Percentiles rank a stretch among this genome's conserved stretches.
phyloP scores from a whole-genome alignment of 1,284 basidiomycete species.

The Trametes versicolor region DNA sequence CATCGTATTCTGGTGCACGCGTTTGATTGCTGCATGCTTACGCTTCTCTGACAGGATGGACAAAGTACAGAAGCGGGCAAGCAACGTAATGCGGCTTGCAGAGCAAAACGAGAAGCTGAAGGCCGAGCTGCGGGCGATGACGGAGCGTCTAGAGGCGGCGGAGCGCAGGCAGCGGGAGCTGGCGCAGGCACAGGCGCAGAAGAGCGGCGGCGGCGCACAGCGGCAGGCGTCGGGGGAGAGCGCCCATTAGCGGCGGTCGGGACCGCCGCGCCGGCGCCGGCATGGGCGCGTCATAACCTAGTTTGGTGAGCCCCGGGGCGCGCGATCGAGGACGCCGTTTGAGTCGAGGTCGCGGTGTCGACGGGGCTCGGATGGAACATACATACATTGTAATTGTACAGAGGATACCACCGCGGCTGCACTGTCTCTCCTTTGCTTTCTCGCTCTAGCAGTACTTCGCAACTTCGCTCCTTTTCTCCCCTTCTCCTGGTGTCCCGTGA shows the following conservation, averaged over 20 bases:
- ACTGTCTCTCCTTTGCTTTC: slow-evolving; percentile 15
- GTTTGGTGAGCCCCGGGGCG: slow-evolving; percentile 13
- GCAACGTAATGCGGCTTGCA: slow-evolving; percentile 77
- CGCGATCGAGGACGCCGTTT: not conserved
- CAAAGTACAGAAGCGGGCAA: slow-evolving; percentile 77
- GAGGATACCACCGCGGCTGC: slow-evolving; percentile 27
- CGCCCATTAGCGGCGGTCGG: slow-evolving; percentile 14
- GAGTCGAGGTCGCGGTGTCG: not conserved
- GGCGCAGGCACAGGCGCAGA: slow-evolving; percentile 37
- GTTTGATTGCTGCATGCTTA: slow-evolving; percentile 5
- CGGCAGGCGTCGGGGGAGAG: slow-evolving; percentile 19
- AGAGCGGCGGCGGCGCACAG: slow-evolving; percentile 7
- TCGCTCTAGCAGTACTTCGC: not conserved
- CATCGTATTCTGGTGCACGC: not conserved
- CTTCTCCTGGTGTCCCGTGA: not conserved
- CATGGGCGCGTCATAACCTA: slow-evolving; percentile 16
- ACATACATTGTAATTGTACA: slow-evolving; percentile 32
- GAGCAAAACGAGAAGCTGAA: slow-evolving; percentile 83
- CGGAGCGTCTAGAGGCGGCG: slow-evolving; percentile 75
- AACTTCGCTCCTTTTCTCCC: not conserved
- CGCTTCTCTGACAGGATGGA: slow-evolving; percentile 52
- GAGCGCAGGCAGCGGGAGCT: slow-evolving; percentile 71
- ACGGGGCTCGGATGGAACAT: slow-evolving; percentile 8
- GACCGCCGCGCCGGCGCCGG: not conserved
- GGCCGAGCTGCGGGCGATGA: slow-evolving; percentile 77